phyloP scores from a whole-genome alignment of 768 basidiomycete species.

The Naganishia antarctica region DNA sequence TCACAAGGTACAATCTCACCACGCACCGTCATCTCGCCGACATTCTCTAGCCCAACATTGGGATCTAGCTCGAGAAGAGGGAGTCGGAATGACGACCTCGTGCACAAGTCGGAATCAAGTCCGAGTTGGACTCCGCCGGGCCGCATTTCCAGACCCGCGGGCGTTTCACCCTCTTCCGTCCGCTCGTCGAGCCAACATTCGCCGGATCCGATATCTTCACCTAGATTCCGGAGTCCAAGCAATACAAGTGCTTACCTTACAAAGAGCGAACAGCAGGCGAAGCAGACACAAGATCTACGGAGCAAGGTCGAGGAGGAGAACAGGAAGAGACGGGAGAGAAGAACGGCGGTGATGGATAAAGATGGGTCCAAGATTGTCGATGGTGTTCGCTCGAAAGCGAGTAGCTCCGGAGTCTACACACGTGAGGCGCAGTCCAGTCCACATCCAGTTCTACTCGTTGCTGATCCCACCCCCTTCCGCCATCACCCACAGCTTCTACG shows the following conservation, averaged over 20 bases:
- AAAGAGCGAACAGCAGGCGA: conserved; percentile 1
- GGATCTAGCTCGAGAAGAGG: not conserved
- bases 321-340: conserved; percentile 18
- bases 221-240: not conserved
- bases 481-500: conserved; percentile 8
- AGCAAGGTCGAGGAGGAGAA: conserved; percentile 23
- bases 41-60: not conserved
- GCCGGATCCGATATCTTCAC: not conserved
- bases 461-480: no score
- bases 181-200: conserved; percentile 7
- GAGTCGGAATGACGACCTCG: not conserved
- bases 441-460: no score
- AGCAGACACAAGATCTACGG: conserved; percentile 3
- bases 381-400: conserved; percentile 26
- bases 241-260: conserved; percentile 9
- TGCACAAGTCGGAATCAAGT: not conserved
- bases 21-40: not conserved
- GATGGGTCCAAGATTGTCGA: conserved; percentile 32
- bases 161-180: not conserved
- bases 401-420: conserved; percentile 30
- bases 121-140: conserved; percentile 13
- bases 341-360: conserved; percentile 20
- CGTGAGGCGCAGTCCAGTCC: no score
- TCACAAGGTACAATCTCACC: not conserved
- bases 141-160: not conserved